Base-by-base conservation (phyloP, 805 yeast genomes). In the Nematodospora valgi region DNA sequence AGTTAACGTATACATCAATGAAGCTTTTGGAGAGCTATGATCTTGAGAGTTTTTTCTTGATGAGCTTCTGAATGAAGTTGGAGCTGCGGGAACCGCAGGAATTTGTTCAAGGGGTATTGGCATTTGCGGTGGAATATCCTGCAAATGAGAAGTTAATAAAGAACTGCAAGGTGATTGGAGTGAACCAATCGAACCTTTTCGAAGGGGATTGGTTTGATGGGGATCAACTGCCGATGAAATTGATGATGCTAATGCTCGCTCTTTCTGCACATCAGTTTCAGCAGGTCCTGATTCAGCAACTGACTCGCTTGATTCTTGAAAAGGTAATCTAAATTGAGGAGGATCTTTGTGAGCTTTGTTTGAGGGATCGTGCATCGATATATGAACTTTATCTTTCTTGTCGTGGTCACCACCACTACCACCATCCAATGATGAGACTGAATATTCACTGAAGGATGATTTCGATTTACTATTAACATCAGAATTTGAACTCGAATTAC, bases 291-390 rank as follows among this genome's bases (percentile, higher is more conserved):
- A 17, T 20, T 23, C 27, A 8, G 7, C 9, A 8, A 10, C 9
- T 21, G 7, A 10, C 10, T 7, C 9, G 6, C 34, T 7, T 17
- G 41, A n/a, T 25, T 80, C 85, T 50, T 80, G 86, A 51, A 82
- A 83, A 0, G 91, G 91, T 11, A 78, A 63, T 49, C 93, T 68
- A 52, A 83, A 83, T 31, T 62, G 71, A 2, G 83, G 84, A 2
- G 69, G 61, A 5, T 65, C 74, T 19, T 61, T 46, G 5, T 27
- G 38, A n/a, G n/a, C n/a, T n/a, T 4, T 31, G 19, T 23, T 32
- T 23, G 40, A 35, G 4, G 57, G 52, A 2, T 52, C 30, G 4
- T 62, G 52, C 35, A 61, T 32, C 6, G 48, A 34, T 5, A 49
- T 28, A 19, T 52, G 57, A 22, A 41, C 47, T 26, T 43, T 44